phyloP scores from a whole-genome alignment of 2,329 filamentous ascomycete species.

The Aureobasidium lini region DNA sequence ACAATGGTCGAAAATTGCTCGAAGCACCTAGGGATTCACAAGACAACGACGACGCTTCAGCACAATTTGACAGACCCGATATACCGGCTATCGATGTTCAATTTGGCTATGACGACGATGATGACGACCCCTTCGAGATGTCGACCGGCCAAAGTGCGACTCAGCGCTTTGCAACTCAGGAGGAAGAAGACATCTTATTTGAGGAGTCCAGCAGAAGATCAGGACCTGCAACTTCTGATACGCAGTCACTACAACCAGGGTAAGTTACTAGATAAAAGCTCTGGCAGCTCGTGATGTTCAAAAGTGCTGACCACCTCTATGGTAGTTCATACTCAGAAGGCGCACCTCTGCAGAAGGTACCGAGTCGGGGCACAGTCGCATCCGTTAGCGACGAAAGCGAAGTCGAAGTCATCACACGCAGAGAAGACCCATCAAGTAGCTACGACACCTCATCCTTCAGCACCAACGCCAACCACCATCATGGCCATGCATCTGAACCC shows the following conservation, averaged over 20 bases:
- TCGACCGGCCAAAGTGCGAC: not conserved
- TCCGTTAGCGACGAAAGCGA: slow-evolving; percentile 32
- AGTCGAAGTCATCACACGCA: slow-evolving; percentile 40
- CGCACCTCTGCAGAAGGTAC: slow-evolving; percentile 22
- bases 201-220: not conserved
- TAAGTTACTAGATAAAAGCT: not conserved
- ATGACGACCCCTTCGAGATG: not conserved
- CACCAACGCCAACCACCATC: not conserved
- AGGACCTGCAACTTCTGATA: not conserved
- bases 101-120: slow-evolving; percentile 10
- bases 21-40: not conserved
- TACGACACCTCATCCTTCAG: slow-evolving; percentile 20
- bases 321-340: not conserved
- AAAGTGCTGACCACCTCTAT: too few species aligned
- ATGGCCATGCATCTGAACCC: slow-evolving; percentile 14
- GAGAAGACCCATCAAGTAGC: slow-evolving; percentile 30
- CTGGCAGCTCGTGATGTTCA: too few species aligned
- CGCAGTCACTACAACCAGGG: slow-evolving; percentile 4
- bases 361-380: slow-evolving; percentile 16
- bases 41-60: not conserved
- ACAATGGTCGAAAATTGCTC: slow-evolving; percentile 10
- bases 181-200: slow-evolving; percentile 2
- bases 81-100: slow-evolving; percentile 7
- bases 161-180: not conserved
- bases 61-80: not conserved